These are phyloP conservation scores for Tieghemostelium lacteum DNA, from an alignment of 78 protist genomes.

Conservation along the genomic window DNA sequence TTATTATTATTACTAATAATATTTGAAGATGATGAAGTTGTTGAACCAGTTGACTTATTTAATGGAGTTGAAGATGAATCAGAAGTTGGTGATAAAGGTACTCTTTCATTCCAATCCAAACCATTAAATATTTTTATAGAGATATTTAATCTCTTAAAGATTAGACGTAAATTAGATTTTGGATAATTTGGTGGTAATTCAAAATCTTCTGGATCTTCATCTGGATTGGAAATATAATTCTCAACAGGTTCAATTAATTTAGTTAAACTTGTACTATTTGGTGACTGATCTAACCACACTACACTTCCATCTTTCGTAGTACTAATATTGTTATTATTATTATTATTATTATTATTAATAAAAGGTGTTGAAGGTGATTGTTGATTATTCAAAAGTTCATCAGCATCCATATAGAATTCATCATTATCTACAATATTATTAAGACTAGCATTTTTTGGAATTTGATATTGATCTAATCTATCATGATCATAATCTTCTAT, in stretches of 20 bases:
- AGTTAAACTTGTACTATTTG: no score
- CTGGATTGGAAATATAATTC: slow-evolving; percentile 64
- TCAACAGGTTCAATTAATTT: slow-evolving; percentile 44
- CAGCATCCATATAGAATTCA: slow-evolving; percentile 26
- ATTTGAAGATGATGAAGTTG: no score
- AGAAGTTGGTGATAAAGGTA: not conserved
- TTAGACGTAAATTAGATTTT: slow-evolving; percentile 1
- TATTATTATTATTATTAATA: no score
- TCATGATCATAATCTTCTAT: slow-evolving; percentile 79
- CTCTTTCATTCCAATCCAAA: slow-evolving; percentile 33
- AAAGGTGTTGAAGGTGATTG: slow-evolving; percentile 6
- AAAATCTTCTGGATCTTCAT: slow-evolving; percentile 69
- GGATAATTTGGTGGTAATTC: slow-evolving; percentile 51
- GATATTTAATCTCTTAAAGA: slow-evolving; percentile 48
- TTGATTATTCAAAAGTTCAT: not conserved
- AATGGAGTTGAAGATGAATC: not conserved
- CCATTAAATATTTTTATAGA: slow-evolving; percentile 55
- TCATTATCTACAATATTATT: not conserved
- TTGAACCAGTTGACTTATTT: not conserved
- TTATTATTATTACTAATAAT: no score
- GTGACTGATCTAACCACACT: slow-evolving; percentile 37
- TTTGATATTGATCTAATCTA: slow-evolving; percentile 4
- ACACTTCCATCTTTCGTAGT: not conserved
- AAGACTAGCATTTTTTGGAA: not conserved
- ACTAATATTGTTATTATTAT: no score